Base-by-base conservation (phyloP, 2,329 filamentous ascomycete species). In the Sclerotinia spermophila region DNA sequence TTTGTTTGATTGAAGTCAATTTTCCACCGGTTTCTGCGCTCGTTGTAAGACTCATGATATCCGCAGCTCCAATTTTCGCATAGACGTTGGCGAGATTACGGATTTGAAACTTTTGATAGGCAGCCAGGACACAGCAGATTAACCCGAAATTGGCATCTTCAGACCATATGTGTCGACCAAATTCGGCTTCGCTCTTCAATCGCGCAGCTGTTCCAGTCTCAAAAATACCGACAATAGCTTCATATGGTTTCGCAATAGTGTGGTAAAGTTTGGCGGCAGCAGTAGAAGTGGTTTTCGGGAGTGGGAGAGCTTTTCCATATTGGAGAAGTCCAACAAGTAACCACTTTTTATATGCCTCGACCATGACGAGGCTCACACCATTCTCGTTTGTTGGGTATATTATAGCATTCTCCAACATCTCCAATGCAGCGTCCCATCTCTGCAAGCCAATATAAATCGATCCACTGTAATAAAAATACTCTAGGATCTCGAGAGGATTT, bases 271-370 rank as follows among this genome's bases (percentile, higher is more conserved):
- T 90, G 72, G 86, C 82, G 1, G 88, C 85, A 30, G 81, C 80
- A 2, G 80, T 72, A 65, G 85, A 84, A 11, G 87, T 86, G 61
- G 87, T 86, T 53, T 84, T 82, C 0, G 92, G 91, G 15, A 88
- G 78, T 0, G 80, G 75, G 2, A 83, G 82, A 6, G 83, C 83
- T 76, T 84, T 87, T 74, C 94, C 94, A 68, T 89, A 83, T 10
- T 87, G 84, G 27, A 99, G 82, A 69, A 97, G 84, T 68, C 89
- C 88, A 15, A 94, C 86, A 24, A 99, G 82, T 13, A 96, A 79
- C 92, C 93, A 97, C 81, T 95, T 96, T 82, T 95, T 96, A 83
- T 97, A 95, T 8, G 93, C 92, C 74, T 97, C 93, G 5, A 92
- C 84, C 91, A 96, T 96, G 66, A 96, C 85, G 79, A 89, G 90